Conservation (phyloP, 2,329 filamentous ascomycete genomes). For the Nemania sp. region DNA sequence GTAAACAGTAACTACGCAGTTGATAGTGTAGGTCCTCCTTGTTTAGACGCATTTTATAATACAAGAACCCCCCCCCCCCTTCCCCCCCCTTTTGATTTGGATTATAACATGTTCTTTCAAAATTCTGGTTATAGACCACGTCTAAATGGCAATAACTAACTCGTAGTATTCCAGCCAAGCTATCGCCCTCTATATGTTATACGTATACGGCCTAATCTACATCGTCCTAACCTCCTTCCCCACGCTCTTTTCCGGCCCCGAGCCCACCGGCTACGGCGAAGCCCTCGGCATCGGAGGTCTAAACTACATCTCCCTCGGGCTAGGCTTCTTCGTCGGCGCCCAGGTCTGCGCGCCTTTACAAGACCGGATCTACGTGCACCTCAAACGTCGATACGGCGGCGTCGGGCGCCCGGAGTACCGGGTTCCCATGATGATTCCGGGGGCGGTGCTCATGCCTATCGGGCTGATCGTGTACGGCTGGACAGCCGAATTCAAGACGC, state of each 20-base stretch:
- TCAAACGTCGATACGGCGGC: constrained; percentile 57
- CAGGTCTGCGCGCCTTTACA: constrained; percentile 58
- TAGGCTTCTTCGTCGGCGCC: constrained; percentile 55
- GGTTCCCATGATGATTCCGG: constrained; percentile 57
- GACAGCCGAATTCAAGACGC: constrained; percentile 57
- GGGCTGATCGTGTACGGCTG: constrained; percentile 62
- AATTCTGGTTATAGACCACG: neutral
- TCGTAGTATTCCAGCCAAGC: constrained; percentile 49
- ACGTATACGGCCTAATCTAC: constrained; percentile 65
- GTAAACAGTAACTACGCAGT: constrained; percentile 64
- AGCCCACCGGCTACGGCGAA: constrained; percentile 50
- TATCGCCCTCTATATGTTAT: constrained; percentile 65
- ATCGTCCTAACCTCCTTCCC: constrained; percentile 63
- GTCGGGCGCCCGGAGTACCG: constrained; percentile 58
- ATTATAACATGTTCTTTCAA: too few relatives aligned
- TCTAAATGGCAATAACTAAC: neutral
- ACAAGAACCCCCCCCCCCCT: too few relatives aligned
- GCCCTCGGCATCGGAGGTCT: constrained; percentile 52
- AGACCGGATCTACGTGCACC: constrained; percentile 59
- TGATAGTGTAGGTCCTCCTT: constrained; percentile 56
- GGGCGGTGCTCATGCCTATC: constrained; percentile 56
- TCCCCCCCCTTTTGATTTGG: too few relatives aligned
- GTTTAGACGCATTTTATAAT: neutral
- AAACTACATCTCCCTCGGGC: constrained; percentile 54
- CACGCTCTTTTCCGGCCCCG: constrained; percentile 56